These are phyloP conservation scores for Eucalyptus viminalis DNA, from an alignment of 345 rosid species.

Conservation along the genomic window DNA sequence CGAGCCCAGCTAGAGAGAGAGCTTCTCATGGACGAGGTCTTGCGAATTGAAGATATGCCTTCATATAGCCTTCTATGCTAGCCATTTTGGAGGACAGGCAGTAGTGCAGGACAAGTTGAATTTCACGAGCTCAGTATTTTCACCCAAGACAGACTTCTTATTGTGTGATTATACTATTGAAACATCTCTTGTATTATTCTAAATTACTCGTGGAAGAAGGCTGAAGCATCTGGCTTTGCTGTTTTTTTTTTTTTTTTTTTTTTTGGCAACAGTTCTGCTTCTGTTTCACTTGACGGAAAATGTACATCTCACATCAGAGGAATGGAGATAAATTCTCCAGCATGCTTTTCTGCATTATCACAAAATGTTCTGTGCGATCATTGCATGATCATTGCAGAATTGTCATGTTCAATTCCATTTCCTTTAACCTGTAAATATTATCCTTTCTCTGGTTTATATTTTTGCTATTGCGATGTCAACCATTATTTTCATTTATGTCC, in stretches of 20 bases:
- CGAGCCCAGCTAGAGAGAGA: constrained; percentile 70
- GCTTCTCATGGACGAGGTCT: constrained; percentile 72
- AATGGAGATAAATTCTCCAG: neutral
- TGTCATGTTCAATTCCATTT: neutral
- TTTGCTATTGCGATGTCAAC: neutral
- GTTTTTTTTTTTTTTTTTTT: neutral
- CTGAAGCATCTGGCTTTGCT: neutral
- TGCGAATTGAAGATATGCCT: constrained; percentile 82
- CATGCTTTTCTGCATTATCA: neutral
- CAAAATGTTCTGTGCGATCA: neutral
- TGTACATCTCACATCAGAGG: neutral
- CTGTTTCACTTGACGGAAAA: neutral
- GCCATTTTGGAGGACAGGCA: neutral
- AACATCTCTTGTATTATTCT: neutral
- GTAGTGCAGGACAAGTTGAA: neutral
- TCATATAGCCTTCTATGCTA: constrained; percentile 65
- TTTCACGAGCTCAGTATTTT: neutral
- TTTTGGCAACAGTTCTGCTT: neutral
- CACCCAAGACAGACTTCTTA: neutral
- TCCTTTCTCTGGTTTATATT: neutral
- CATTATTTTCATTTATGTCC: neutral
- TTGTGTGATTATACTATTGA: neutral
- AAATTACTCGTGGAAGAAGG: neutral
- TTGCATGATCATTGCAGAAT: neutral
- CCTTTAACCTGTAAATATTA: neutral